These are phyloP conservation scores for Coniophora puteana DNA, from an alignment of 1,284 basidiomycete genomes.

Conservation along the genomic window DNA sequence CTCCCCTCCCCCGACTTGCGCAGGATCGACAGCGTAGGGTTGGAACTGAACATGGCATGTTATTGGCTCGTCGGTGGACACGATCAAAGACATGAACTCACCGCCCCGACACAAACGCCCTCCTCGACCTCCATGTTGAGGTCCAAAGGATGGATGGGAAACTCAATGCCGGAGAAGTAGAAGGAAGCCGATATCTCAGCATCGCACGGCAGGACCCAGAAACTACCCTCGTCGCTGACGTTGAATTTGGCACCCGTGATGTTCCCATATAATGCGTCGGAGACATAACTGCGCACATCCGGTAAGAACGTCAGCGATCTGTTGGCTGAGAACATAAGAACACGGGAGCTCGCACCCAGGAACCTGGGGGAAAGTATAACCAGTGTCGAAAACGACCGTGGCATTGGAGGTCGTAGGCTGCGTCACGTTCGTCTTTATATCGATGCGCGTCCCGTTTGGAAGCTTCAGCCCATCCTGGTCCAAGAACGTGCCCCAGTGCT, in stretches of 20 bases:
- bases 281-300: constrained; percentile 36
- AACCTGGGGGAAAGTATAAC: constrained; percentile 66
- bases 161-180: constrained; percentile 45
- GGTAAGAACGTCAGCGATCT: constrained; percentile 3
- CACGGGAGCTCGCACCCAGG: constrained; percentile 37
- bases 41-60: constrained; percentile 37
- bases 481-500: constrained; percentile 51
- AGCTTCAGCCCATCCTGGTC: constrained; percentile 50
- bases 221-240: constrained; percentile 38
- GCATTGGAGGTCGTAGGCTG: constrained; percentile 38
- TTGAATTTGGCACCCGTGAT: constrained; percentile 49
- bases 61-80: constrained; percentile 5
- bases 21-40: constrained; percentile 36
- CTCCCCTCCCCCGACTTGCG: constrained; percentile 36
- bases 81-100: constrained; percentile 21
- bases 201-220: constrained; percentile 58
- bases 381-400: constrained; percentile 63
- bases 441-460: constrained; percentile 43
- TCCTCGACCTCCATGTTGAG: constrained; percentile 25
- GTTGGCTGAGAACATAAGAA: neutral
- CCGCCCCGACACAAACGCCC: constrained; percentile 44
- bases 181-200: constrained; percentile 62
- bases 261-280: constrained; percentile 52
- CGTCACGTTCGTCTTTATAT: constrained; percentile 39
- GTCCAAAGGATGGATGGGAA: constrained; percentile 64